phyloP scores from a whole-genome alignment of 139 green algal genomes.

The Coccomyxa sp. region DNA sequence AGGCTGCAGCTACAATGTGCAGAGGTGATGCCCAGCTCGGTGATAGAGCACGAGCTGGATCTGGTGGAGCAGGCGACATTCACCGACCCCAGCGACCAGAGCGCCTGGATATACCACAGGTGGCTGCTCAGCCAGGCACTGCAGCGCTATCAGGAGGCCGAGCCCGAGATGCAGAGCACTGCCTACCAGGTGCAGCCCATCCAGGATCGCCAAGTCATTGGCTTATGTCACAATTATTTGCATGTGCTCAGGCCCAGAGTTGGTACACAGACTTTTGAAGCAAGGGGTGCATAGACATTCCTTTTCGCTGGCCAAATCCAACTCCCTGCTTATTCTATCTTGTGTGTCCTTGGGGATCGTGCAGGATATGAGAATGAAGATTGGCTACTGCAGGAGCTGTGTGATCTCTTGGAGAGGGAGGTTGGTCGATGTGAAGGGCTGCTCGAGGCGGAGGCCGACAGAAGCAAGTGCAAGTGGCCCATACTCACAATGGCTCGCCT shows the following conservation, averaged over 20 bases:
- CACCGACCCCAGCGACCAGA: constrained; percentile 92
- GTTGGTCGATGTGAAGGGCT: constrained; percentile 27
- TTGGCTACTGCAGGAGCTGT: constrained; percentile 15
- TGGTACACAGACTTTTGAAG: background rate
- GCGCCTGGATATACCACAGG: constrained; percentile 90
- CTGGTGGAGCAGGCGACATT: constrained; percentile 91
- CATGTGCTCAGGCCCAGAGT: background rate
- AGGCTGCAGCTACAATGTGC: constrained; percentile 6
- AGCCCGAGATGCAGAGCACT: background rate
- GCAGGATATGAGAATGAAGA: too few relatives aligned
- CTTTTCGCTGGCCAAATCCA: too few relatives aligned
- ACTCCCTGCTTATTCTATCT: too few relatives aligned
- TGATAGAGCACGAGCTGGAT: constrained; percentile 85
- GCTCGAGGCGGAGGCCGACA: constrained; percentile 32
- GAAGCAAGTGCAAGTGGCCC: constrained; percentile 67
- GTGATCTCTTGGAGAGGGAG: constrained; percentile 51
- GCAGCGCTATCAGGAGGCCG: too few relatives aligned
- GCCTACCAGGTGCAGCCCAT: background rate
- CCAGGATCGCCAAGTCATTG: background rate
- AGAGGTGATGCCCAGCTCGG: constrained; percentile 37
- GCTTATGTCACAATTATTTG: background rate
- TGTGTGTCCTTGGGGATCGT: too few relatives aligned
- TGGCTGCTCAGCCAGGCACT: constrained; percentile 74
- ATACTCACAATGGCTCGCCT: constrained; percentile 70
- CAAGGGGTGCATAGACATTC: background rate